A percentile compares a stretch with the other conserved stretches of the same genome.
phyloP scores from a whole-genome alignment of 768 basidiomycete species.

The Chalciporus sphaerocephalus region DNA sequence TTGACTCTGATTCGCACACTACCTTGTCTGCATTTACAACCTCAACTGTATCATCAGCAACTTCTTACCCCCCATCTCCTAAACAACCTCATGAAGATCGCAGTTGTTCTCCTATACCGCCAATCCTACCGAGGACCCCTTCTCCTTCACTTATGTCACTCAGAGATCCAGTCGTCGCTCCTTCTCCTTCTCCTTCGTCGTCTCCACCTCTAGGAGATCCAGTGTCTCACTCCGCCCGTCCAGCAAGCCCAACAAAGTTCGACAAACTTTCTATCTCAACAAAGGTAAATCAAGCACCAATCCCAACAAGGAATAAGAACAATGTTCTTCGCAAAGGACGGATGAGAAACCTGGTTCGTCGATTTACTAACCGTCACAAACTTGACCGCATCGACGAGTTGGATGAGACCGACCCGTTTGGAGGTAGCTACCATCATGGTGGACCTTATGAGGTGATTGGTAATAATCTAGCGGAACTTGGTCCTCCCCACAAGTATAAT shows the following conservation, averaged over 20 bases:
- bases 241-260: background rate
- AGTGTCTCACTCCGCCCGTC: background rate
- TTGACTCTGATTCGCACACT: conserved; percentile 6
- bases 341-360: conserved; percentile 28
- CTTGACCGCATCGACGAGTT: conserved; percentile 76
- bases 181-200: background rate
- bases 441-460: conserved; percentile 71
- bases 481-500: conserved; percentile 5
- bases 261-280: background rate
- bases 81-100: background rate
- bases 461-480: conserved; percentile 16
- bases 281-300: conserved; percentile 1
- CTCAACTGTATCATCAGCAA: conserved; percentile 11
- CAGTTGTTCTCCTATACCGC: conserved; percentile 1
- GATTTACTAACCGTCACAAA: conserved; percentile 23
- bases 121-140: background rate
- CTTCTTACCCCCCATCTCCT: conserved; percentile 4
- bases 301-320: conserved; percentile 2
- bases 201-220: background rate
- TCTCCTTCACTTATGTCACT: background rate
- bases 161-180: background rate
- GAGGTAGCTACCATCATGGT: conserved; percentile 57
- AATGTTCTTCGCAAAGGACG: conserved; percentile 11
- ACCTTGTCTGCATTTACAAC: conserved; percentile 9
- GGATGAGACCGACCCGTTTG: conserved; percentile 71